Percentiles rank a stretch among this genome's conserved stretches.
Conservation (phyloP, 139 green algal genomes). For the Haematococcus sp. region DNA sequence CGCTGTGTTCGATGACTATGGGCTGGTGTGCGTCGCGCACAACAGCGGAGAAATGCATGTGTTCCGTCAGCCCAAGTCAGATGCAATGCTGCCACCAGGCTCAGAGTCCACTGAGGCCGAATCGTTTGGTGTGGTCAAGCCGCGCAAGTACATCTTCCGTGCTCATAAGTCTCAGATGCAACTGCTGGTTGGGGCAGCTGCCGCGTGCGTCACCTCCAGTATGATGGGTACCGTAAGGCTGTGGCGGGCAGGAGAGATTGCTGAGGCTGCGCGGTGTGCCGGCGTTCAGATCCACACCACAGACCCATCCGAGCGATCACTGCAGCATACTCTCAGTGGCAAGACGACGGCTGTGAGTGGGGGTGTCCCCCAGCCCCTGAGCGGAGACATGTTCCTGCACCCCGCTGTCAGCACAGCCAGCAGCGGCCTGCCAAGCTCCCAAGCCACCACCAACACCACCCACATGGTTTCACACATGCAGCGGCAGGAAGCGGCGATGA, state of each 20-base stretch:
- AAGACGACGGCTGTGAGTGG: no score
- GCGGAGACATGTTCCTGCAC: no score
- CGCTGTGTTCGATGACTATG: slow-evolving; percentile 20
- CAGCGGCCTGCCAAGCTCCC: no score
- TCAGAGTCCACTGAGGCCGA: background rate
- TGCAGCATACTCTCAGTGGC: no score
- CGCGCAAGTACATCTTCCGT: background rate
- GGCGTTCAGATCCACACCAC: slow-evolving; percentile 11
- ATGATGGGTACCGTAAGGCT: slow-evolving; percentile 43
- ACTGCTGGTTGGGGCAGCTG: background rate
- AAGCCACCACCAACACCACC: no score
- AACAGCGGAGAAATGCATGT: slow-evolving; percentile 41
- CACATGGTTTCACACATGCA: no score
- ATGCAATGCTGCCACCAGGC: slow-evolving; percentile 15
- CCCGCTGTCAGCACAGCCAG: no score
- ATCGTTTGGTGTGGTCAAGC: slow-evolving; percentile 20
- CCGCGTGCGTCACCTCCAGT: slow-evolving; percentile 25
- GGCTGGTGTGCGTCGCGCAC: slow-evolving; percentile 36
- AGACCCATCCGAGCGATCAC: no score
- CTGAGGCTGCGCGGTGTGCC: slow-evolving; percentile 23
- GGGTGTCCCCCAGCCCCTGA: no score
- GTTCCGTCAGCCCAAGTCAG: slow-evolving; percentile 27
- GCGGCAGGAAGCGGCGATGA: no score
- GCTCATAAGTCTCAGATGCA: background rate
- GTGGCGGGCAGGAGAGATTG: slow-evolving; percentile 34